Evolutionary conservation across 257 asterid genomes (phyloP), one percentile per base, ranked within the genome.

Genomic region (Jacaranda copaia): DNA sequence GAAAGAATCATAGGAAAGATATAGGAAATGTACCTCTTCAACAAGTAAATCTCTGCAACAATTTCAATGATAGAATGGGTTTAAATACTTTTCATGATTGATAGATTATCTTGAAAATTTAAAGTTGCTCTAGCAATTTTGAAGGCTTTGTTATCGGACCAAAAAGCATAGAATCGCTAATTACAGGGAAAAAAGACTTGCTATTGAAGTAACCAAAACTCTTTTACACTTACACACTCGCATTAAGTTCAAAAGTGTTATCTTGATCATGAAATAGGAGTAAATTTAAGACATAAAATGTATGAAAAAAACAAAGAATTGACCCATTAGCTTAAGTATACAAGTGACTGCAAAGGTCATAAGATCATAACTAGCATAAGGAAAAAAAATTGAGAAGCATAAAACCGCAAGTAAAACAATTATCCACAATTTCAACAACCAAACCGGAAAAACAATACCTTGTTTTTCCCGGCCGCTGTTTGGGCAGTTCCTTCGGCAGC

Each of bases 391-490:
- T 1, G 1, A 38, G 19, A 39, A 14, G 7, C 19, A 63, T 15
- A 10, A 63, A n/a, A 5, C 4, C 8, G 0, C 38, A 14, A 4
- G 13, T 36, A 6, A 15, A 39, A 19, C 6, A 5, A 59, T n/a
- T 36, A 62, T 38, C n/a, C 7, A 60, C 45, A 60, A 20, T 59
- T 59, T 12, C 19, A 32, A 5, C 1, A 25, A 39, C 42, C 13
- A 3, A 10, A 15, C 5, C 3, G 16, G 42, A 42, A 25, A 18
- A 16, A 16, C 0, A 70, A 15, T 69, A 92, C 98, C 97, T 90
- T 92, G 11, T 77, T 87, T 66, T 94, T 92, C 0, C 77, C 78
- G 11, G 87, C 85, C 15, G 86, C 65, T 4, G 87, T 68, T 79
- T 84, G 89, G 9, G 38, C 83, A 15, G 82, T 59, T 0, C 84